Base-by-base conservation (phyloP, 2,329 filamentous ascomycete genomes). In the Thelonectria blattea region DNA sequence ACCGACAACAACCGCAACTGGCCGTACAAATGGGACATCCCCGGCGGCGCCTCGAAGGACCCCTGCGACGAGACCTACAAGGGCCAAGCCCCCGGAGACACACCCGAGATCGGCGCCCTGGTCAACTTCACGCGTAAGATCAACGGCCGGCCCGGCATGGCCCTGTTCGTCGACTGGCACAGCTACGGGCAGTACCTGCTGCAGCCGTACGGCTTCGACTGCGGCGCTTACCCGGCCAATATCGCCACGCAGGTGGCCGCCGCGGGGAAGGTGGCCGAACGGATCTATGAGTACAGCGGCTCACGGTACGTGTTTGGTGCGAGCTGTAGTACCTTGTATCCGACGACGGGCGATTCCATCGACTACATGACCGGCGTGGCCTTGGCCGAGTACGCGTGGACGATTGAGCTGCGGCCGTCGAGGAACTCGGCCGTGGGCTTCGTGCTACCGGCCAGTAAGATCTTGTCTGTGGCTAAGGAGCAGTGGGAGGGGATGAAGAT, bases 81-180 rank as follows among this genome's bases (percentile, higher is more conserved):
- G 70, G 83, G 83, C 39, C 42, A 60, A 4, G 64, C 73, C 3
- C 72, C 76, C 1, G 78, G 78, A 27, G 80, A 84, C 61, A 77
- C 81, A 0, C 80, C 83, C 9, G 85, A 88, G 73, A 83, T 77
- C 65, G 75, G 77, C 64, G 80, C 75, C 0, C 76, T 89, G 22
- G 78, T 69, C 34, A 66, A 60, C 43, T 65, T 60, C 60, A 67
- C 65, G 48, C 70, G 73, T 53, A 75, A 74, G 65, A 63, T 65
- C n/a, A 60, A 45, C 45, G 58, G 22, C 54, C 49, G 65, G 5
- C 58, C 53, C 12, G 83, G 84, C 2, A 75, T 89, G 46, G 82
- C 84, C 65, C 76, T 89, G 3, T 90, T 84, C 74, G 83, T 90
- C 61, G 88, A 90, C 74, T 85, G 84, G 68, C 88, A 90, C 76